phyloP scores from a whole-genome alignment of 202 grass and related monocot genomes.

The Setaria viridis region DNA sequence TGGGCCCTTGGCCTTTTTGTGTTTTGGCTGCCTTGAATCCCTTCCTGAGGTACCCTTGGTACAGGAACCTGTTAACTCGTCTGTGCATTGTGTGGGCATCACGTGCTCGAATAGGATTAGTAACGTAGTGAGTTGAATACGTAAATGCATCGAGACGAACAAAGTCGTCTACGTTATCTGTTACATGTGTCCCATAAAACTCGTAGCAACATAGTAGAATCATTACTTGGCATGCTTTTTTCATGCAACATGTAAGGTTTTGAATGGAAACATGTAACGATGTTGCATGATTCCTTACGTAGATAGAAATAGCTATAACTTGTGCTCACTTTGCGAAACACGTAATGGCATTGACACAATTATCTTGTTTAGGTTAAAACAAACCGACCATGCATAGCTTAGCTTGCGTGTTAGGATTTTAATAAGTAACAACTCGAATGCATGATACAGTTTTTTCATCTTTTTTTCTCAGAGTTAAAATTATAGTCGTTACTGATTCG shows the following conservation, averaged over 20 bases:
- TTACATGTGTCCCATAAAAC: not conserved
- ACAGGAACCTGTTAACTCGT: not conserved
- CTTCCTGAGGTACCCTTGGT: no score
- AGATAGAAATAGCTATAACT: not conserved
- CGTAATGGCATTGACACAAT: not conserved
- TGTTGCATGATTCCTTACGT: not conserved
- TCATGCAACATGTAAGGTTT: not conserved
- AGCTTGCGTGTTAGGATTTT: not conserved
- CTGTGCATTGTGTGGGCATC: not conserved
- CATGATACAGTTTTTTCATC: not conserved
- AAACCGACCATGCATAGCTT: not conserved
- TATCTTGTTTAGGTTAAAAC: not conserved
- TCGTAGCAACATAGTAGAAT: not conserved
- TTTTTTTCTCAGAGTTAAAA: not conserved
- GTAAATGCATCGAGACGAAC: not conserved
- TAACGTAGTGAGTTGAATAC: not conserved
- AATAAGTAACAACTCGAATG: not conserved
- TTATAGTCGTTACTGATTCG: not conserved
- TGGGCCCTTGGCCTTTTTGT: no score
- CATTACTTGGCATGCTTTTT: not conserved
- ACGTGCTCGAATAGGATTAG: not conserved
- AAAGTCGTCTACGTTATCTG: not conserved
- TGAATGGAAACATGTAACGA: not conserved
- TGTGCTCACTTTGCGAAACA: not conserved
- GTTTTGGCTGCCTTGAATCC: no score